Evolutionary conservation across 192 early-diverging fungal species (phyloP).

Genomic region (Coemansia sp.): DNA sequence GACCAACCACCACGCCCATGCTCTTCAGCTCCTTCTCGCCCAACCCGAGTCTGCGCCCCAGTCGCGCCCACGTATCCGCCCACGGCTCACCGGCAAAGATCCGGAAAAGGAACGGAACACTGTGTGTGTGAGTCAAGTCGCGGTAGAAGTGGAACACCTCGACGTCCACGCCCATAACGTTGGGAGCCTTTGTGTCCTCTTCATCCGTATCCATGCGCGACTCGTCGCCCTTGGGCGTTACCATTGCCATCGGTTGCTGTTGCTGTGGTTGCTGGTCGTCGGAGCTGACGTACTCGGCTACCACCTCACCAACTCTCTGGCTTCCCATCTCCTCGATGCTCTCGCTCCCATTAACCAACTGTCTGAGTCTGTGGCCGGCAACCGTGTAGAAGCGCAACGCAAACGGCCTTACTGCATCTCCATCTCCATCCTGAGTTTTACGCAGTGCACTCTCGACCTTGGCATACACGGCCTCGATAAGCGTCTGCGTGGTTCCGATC

Average conservation of each 20-base stretch:
- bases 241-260: neutral
- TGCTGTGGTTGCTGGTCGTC: neutral
- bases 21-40: conserved; percentile 77
- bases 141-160: conserved; percentile 78
- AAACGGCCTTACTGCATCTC: conserved; percentile 38
- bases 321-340: conserved; percentile 53
- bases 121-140: conserved; percentile 67
- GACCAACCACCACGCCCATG: conserved; percentile 35
- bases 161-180: conserved; percentile 45
- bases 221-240: neutral
- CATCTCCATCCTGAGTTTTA: conserved; percentile 12
- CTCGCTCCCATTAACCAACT: conserved; percentile 49
- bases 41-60: conserved; percentile 71
- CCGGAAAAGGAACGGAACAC: conserved; percentile 82
- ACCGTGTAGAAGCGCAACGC: conserved; percentile 64
- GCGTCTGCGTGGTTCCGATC: conserved; percentile 42
- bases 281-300: conserved; percentile 17
- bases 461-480: conserved; percentile 55
- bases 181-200: conserved; percentile 11
- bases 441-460: conserved; percentile 52
- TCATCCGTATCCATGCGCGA: conserved; percentile 50
- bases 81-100: conserved; percentile 67
- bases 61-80: conserved; percentile 68
- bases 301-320: conserved; percentile 28
- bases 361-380: conserved; percentile 49